These are phyloP conservation scores for Parafenestella ontariensis DNA, from an alignment of 2,329 filamentous ascomycete genomes.

Conservation along the genomic window DNA sequence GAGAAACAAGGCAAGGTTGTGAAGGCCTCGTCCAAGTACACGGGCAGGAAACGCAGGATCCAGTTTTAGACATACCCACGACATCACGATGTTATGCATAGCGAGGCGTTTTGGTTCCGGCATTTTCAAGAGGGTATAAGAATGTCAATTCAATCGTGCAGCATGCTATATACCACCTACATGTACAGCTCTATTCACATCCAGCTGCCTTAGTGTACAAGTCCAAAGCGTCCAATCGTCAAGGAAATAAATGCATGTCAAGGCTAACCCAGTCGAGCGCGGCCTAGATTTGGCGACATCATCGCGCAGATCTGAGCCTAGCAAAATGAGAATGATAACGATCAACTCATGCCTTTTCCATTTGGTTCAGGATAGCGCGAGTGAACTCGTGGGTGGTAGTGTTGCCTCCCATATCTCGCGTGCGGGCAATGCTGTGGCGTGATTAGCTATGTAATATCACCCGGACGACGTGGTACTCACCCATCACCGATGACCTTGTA, in stretches of 20 bases:
- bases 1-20: conserved; percentile 93
- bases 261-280: conserved; percentile 11
- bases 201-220: conserved; percentile 42
- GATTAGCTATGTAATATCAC: conserved; percentile 35
- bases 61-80: conserved; percentile 66
- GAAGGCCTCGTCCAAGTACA: conserved; percentile 91
- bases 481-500: conserved; percentile 87
- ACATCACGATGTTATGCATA: conserved; percentile 41
- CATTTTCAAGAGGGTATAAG: conserved; percentile 32
- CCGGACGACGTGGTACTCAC: conserved; percentile 59
- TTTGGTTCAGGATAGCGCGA: conserved; percentile 89
- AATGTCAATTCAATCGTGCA: conserved; percentile 47
- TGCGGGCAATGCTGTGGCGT: conserved; percentile 76
- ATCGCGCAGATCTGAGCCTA: conserved; percentile 22
- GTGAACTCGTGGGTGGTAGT: conserved; percentile 95
- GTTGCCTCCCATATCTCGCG: conserved; percentile 93
- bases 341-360: conserved; percentile 67
- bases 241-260: conserved; percentile 20
- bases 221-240: conserved; percentile 33
- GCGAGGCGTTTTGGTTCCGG: conserved; percentile 41
- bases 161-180: conserved; percentile 51
- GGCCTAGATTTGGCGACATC: conserved; percentile 11
- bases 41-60: conserved; percentile 82
- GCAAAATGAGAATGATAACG: conserved; percentile 17
- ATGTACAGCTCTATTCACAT: conserved; percentile 51